Conservation (phyloP, 768 basidiomycete genomes). For the Lentinula sp. region DNA sequence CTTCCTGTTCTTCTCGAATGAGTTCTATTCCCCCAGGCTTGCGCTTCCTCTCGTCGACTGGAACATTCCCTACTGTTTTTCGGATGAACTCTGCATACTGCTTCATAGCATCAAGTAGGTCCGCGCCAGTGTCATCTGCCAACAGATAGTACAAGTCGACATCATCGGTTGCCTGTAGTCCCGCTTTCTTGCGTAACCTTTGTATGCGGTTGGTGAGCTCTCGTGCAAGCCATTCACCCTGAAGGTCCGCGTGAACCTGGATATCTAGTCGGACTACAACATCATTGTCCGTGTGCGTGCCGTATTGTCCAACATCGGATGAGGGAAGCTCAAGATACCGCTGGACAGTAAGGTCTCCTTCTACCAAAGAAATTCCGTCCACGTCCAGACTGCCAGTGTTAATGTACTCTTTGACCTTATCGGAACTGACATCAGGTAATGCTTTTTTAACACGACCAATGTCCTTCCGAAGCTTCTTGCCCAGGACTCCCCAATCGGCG, state of each 20-base stretch:
- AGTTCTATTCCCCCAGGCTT: slow-evolving; percentile 44
- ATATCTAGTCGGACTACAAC: slow-evolving; percentile 93
- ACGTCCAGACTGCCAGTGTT: slow-evolving; percentile 72
- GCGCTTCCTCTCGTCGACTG: slow-evolving; percentile 50
- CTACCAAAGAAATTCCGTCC: slow-evolving; percentile 83
- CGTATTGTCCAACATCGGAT: slow-evolving; percentile 53
- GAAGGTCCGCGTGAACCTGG: slow-evolving; percentile 79
- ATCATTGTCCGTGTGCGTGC: slow-evolving; percentile 88
- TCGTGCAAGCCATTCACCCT: slow-evolving; percentile 82
- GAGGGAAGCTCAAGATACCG: slow-evolving; percentile 82
- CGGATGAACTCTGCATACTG: slow-evolving; percentile 65
- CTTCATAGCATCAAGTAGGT: slow-evolving; percentile 56
- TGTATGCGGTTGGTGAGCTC: slow-evolving; percentile 92
- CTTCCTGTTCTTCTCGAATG: slow-evolving; percentile 84
- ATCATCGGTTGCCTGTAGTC: slow-evolving; percentile 92
- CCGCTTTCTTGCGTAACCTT: slow-evolving; percentile 92
- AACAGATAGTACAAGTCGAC: slow-evolving; percentile 84
- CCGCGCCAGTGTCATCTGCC: slow-evolving; percentile 59
- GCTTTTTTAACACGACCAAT: slow-evolving; percentile 84
- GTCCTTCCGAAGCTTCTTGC: slow-evolving; percentile 91
- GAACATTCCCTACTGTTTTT: slow-evolving; percentile 70
- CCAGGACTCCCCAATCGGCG: slow-evolving; percentile 94
- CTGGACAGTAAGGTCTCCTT: slow-evolving; percentile 88
- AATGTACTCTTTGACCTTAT: slow-evolving; percentile 74
- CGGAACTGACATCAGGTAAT: slow-evolving; percentile 74